Conservation (phyloP, 2,329 filamentous ascomycete species). For the Periconia macrospinosa region DNA sequence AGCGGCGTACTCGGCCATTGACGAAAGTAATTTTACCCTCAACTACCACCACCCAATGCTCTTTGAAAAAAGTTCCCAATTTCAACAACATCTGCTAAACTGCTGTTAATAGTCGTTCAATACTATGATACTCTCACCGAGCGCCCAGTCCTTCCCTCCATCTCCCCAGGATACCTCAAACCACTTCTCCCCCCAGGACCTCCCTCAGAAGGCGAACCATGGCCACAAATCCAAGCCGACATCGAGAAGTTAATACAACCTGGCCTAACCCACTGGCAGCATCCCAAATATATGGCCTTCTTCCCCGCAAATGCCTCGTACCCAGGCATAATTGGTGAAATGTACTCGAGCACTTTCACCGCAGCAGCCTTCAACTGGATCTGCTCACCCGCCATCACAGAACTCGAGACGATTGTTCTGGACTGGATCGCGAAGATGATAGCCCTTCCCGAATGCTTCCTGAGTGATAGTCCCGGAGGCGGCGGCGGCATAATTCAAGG, state of each 20-base stretch:
- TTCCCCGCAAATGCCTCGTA: slow-evolving; percentile 83
- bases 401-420: slow-evolving; percentile 88
- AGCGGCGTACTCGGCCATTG: slow-evolving; percentile 76
- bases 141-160: slow-evolving; percentile 72
- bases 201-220: slow-evolving; percentile 70
- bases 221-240: slow-evolving; percentile 79
- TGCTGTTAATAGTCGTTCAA: slow-evolving; percentile 64
- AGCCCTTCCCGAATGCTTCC: slow-evolving; percentile 71
- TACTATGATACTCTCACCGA: slow-evolving; percentile 78
- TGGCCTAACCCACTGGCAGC: slow-evolving; percentile 92
- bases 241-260: slow-evolving; percentile 86
- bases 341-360: slow-evolving; percentile 87
- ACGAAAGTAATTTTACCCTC: slow-evolving; percentile 66
- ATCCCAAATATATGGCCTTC: slow-evolving; percentile 91
- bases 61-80: neutral
- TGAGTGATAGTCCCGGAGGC: slow-evolving; percentile 75
- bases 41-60: neutral
- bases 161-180: slow-evolving; percentile 83
- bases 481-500: slow-evolving; percentile 96
- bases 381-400: slow-evolving; percentile 87
- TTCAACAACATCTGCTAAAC: slow-evolving; percentile 1
- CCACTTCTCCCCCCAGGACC: slow-evolving; percentile 71
- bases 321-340: slow-evolving; percentile 84
- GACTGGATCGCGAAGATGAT: slow-evolving; percentile 87
- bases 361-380: slow-evolving; percentile 97